Base-by-base conservation (phyloP, 352 stramenopile genomes). In the Phytophthora gonapodyides region DNA sequence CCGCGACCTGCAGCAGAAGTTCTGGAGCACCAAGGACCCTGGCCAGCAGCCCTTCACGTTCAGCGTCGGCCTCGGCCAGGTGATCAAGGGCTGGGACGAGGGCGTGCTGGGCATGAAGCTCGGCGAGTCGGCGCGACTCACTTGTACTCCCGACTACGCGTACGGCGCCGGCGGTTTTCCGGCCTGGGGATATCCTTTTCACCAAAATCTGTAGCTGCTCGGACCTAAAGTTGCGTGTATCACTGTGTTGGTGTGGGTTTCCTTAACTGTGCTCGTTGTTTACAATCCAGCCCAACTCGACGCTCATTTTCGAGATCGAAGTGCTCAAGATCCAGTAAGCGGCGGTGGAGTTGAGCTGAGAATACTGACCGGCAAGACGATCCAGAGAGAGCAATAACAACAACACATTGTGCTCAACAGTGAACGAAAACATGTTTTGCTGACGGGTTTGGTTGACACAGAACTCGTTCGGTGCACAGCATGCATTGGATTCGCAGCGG, bases 1-100 rank as follows among this genome's bases (percentile, higher is more conserved):
- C 60, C 68, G 60, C 46, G 77, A 91, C 61, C 64, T 89, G 36
- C 46, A 40, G 24, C 50, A 85, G 59, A 98, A 98, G 71, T 99
- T 99, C 78, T 99, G 96, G 95, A 97, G 80, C 69, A 98, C 93
- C 7, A 97, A 98, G 72, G 96, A 99, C 81, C 86, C 93, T 8
- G 96, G 94, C 10, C 94, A 99, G 73, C 57, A 91, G 66, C 87
- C 93, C 2, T 98, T 98, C 64, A 91, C 80, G 21, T 99, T 98
- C 68, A 71, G 82, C 15, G 90, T 98, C 9, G 96, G 96, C 0
- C 67, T 97, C 19, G 90, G 94, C 36, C 76, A 93, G 45, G 96
- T 99, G 52, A 99, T 98, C 73, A 96, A 94, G 53, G 96, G 93
- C 40, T 99, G 96, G 96, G 96, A 98, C 67, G 92, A 98, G 69